Percentiles rank a stretch among this genome's conserved stretches.
These are phyloP conservation scores for Leccinum incarnatum DNA, from an alignment of 768 basidiomycete genomes.

Conservation along the genomic window DNA sequence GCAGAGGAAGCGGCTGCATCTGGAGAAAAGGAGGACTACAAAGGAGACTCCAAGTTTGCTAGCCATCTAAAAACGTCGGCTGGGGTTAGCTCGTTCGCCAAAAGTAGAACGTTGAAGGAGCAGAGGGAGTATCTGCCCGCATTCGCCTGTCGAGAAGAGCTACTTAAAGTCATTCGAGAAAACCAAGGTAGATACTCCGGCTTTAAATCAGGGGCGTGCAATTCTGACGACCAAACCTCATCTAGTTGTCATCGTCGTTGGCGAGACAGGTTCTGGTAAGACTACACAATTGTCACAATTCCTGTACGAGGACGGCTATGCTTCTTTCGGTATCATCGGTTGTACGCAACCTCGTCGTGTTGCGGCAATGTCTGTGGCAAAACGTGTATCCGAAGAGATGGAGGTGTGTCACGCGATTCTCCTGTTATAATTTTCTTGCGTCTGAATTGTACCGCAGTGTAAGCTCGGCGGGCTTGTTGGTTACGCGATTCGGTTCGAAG, in stretches of 20 bases:
- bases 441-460: slow-evolving; percentile 46
- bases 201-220: too few species aligned
- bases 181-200: slow-evolving; percentile 74
- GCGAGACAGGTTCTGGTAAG: slow-evolving; percentile 99
- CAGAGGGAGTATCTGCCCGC: slow-evolving; percentile 97
- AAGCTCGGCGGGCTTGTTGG: slow-evolving; percentile 90
- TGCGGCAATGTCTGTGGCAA: slow-evolving; percentile 99
- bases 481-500: slow-evolving; percentile 98
- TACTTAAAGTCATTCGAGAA: slow-evolving; percentile 84
- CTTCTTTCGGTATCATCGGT: slow-evolving; percentile 83
- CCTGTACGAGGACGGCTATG: slow-evolving; percentile 96
- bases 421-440: background rate
- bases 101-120: slow-evolving; percentile 81
- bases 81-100: slow-evolving; percentile 80
- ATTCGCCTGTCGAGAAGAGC: slow-evolving; percentile 93
- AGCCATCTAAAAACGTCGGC: slow-evolving; percentile 79
- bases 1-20: slow-evolving; percentile 46
- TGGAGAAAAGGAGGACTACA: slow-evolving; percentile 69
- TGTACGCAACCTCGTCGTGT: slow-evolving; percentile 99
- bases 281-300: slow-evolving; percentile 96
- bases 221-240: background rate
- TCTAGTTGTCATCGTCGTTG: slow-evolving; percentile 88
- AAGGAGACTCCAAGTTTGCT: slow-evolving; percentile 97
- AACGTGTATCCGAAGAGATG: slow-evolving; percentile 99
- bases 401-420: slow-evolving; percentile 53